These are phyloP conservation scores for Pilaira anomala DNA, from an alignment of 192 early-diverging fungal species.

Conservation along the genomic window DNA sequence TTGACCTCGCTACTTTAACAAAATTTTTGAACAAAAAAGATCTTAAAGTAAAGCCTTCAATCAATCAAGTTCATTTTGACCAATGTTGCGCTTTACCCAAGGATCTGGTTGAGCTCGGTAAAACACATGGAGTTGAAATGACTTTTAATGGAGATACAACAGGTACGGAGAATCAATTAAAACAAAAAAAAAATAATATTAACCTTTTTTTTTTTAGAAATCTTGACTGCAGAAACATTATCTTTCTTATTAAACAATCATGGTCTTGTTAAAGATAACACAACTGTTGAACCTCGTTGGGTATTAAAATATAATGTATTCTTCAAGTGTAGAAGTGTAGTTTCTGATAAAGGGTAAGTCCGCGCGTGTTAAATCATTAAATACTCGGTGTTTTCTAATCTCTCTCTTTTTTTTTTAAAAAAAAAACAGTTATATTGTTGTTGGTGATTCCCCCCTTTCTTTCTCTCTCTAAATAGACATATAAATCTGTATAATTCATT, in stretches of 20 bases:
- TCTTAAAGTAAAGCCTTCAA: conserved; percentile 31
- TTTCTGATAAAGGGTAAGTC: conserved; percentile 51
- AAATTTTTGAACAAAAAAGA: conserved; percentile 28
- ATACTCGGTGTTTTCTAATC: neutral
- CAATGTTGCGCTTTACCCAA: conserved; percentile 46
- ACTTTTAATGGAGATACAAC: conserved; percentile 43
- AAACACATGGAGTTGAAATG: conserved; percentile 42
- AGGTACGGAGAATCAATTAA: conserved; percentile 26
- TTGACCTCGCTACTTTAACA: conserved; percentile 36
- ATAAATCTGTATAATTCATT: too few relatives aligned
- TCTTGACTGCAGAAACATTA: conserved; percentile 41
- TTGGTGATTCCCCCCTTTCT: conserved; percentile 6
- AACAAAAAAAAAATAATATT: neutral
- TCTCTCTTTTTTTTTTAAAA: neutral
- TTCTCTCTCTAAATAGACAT: too few relatives aligned
- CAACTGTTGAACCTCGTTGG: conserved; percentile 39
- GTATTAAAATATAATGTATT: conserved; percentile 54
- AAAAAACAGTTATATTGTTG: conserved; percentile 7
- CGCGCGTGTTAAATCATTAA: too few relatives aligned
- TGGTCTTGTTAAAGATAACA: conserved; percentile 13
- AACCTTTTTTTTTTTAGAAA: conserved; percentile 38
- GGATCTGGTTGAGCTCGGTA: conserved; percentile 43
- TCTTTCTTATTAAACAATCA: conserved; percentile 33
- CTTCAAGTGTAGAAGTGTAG: conserved; percentile 41
- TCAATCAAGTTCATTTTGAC: conserved; percentile 48